These are phyloP conservation scores for Hygrophila difformis DNA, from an alignment of 257 asterid genomes.

Conservation along the genomic window DNA sequence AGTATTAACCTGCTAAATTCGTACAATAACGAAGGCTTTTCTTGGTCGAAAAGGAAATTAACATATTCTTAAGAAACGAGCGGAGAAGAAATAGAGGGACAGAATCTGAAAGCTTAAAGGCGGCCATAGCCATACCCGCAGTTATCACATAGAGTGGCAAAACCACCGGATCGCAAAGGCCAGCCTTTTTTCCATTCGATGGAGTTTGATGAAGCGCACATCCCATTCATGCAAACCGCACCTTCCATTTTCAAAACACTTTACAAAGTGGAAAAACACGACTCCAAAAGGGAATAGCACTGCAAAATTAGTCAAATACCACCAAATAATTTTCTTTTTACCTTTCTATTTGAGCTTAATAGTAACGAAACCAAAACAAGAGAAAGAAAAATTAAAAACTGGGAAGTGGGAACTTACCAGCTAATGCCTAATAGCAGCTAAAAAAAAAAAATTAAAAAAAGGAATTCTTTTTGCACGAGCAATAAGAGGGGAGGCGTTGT, in stretches of 20 bases:
- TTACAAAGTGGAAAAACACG: background rate
- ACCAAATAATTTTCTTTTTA: slow-evolving; percentile 11
- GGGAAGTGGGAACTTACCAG: no score
- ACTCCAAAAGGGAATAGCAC: background rate
- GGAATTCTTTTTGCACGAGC: no score
- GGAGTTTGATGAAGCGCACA: slow-evolving; percentile 39
- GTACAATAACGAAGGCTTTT: no score
- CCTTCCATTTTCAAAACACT: slow-evolving; percentile 26
- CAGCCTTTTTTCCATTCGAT: slow-evolving; percentile 60
- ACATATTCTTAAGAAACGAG: background rate
- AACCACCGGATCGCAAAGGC: slow-evolving; percentile 76
- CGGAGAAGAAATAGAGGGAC: background rate
- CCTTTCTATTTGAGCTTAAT: background rate
- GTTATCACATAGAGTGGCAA: slow-evolving; percentile 56
- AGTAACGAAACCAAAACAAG: background rate
- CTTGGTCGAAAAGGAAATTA: no score
- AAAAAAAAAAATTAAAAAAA: no score
- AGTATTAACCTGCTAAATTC: slow-evolving; percentile 1
- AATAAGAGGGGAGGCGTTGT: no score
- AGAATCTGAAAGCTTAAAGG: no score
- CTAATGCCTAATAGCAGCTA: no score
- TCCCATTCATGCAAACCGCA: slow-evolving; percentile 70
- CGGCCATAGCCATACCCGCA: slow-evolving; percentile 95
- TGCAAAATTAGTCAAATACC: slow-evolving; percentile 9
- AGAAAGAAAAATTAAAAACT: no score